A percentile compares a stretch with the other conserved stretches of the same genome.
Conservation (phyloP, 805 yeast species). For the Teunomyces stri region DNA sequence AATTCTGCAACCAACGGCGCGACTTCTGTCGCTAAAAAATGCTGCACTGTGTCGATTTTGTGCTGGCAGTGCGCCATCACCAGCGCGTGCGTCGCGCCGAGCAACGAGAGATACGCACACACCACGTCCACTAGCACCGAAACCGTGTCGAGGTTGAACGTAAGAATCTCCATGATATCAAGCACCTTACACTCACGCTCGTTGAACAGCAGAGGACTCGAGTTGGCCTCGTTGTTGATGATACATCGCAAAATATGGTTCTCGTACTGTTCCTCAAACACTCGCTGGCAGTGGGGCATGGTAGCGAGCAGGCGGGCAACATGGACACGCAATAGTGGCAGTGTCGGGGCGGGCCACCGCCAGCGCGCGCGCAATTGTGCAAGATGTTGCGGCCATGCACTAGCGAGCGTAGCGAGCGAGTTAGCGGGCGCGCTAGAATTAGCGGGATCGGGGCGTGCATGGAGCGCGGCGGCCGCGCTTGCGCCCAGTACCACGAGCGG, state of each 20-base stretch:
- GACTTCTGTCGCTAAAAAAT: neutral
- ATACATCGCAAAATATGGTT: conserved; percentile 14
- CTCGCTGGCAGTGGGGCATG: neutral
- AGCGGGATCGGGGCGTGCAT: neutral
- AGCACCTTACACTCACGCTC: conserved; percentile 14
- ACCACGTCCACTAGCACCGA: neutral
- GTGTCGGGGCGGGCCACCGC: neutral
- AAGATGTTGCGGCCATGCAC: neutral
- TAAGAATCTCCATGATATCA: conserved; percentile 15
- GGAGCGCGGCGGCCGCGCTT: neutral
- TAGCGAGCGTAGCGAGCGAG: too few species aligned
- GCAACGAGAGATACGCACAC: neutral
- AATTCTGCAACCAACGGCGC: conserved; percentile 1
- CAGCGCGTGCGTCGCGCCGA: neutral
- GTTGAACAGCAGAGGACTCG: conserved; percentile 13
- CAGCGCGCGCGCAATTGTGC: neutral
- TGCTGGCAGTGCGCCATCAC: neutral
- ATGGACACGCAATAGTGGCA: neutral
- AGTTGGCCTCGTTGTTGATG: conserved; percentile 11
- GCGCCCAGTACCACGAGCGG: neutral
- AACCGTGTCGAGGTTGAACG: conserved; percentile 14
- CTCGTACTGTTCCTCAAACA: conserved; percentile 9
- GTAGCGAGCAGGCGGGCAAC: neutral
- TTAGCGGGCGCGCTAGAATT: too few species aligned
- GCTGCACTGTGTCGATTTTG: neutral